Evolutionary conservation across 148 eudicot species (phyloP).

Genomic region (Spergularia bocconei): DNA sequence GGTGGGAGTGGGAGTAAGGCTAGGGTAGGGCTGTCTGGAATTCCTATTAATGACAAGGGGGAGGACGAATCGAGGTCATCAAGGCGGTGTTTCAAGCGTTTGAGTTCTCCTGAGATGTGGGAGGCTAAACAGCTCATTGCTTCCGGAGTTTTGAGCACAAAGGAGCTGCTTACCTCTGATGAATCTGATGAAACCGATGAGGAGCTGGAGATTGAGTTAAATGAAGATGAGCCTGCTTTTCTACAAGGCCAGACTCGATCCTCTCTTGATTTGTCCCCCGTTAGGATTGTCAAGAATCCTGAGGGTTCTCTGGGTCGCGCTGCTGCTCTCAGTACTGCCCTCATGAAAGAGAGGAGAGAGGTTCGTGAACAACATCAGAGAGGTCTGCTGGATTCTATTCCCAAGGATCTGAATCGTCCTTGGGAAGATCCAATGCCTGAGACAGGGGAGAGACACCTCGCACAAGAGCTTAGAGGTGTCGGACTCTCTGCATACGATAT

Average conservation of each 20-base stretch:
- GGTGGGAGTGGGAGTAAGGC: conserved; percentile 31
- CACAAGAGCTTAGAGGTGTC: conserved; percentile 94
- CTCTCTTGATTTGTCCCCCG: conserved; percentile 86
- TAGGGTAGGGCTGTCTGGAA: conserved; percentile 76
- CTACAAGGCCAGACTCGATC: conserved; percentile 69
- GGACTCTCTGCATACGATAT: conserved; percentile 89
- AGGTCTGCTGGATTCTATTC: conserved; percentile 85
- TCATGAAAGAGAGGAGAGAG: conserved; percentile 88
- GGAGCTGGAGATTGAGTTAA: conserved; percentile 86
- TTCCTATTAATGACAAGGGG: conserved; percentile 40
- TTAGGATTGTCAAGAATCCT: conserved; percentile 81
- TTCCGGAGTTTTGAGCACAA: conserved; percentile 71
- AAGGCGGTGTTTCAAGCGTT: conserved; percentile 66
- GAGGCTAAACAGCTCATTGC: conserved; percentile 85
- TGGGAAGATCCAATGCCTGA: conserved; percentile 99
- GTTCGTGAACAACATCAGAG: conserved; percentile 85
- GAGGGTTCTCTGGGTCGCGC: conserved; percentile 95
- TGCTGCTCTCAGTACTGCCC: conserved; percentile 80
- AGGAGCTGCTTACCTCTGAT: conserved; percentile 66
- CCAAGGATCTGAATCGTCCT: conserved; percentile 93
- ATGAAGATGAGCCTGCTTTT: conserved; percentile 88
- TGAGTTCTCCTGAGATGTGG: conserved; percentile 95
- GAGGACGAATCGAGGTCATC: conserved; percentile 55
- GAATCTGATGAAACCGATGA: conserved; percentile 75
- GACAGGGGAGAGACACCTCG: conserved; percentile 89